Conservation (phyloP, 2,329 filamentous ascomycete genomes). For the Fusarium musae region DNA sequence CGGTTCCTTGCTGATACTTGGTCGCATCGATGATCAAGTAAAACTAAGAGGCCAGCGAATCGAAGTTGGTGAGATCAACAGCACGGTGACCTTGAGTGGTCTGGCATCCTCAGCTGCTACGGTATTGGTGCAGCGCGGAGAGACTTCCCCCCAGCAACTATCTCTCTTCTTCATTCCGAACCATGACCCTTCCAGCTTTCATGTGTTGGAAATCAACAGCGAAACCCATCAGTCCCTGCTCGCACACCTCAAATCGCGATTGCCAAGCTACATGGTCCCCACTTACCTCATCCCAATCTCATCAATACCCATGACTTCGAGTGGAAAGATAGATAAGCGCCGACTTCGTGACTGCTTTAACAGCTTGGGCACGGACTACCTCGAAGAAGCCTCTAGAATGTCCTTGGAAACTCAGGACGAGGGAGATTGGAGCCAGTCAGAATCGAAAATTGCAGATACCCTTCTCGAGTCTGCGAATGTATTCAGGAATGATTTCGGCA, state of each 20-base stretch:
- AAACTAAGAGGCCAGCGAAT: constrained; percentile 85
- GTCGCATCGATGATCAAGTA: constrained; percentile 81
- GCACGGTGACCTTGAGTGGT: constrained; percentile 63
- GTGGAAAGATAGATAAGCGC: constrained; percentile 77
- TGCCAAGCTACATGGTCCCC: constrained; percentile 85
- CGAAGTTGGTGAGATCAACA: constrained; percentile 81
- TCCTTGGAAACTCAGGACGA: constrained; percentile 46
- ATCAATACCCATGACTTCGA: constrained; percentile 74
- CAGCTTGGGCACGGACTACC: constrained; percentile 55
- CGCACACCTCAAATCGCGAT: constrained; percentile 60
- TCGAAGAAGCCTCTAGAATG: constrained; percentile 52
- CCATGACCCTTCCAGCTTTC: constrained; percentile 44
- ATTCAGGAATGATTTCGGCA: constrained; percentile 59
- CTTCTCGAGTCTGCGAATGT: constrained; percentile 64
- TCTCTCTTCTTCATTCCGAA: constrained; percentile 75
- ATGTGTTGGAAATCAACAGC: constrained; percentile 51
- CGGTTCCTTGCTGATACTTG: constrained; percentile 77
- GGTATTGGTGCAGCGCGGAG: constrained; percentile 62
- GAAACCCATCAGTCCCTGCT: constrained; percentile 61
- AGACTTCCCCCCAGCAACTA: constrained; percentile 62
- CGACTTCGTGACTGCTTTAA: constrained; percentile 62
- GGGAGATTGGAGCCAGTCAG: constrained; percentile 63
- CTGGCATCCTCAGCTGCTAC: constrained; percentile 71
- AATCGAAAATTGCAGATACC: constrained; percentile 64
- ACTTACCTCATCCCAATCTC: constrained; percentile 77